phyloP scores from a whole-genome alignment of 768 basidiomycete species.

The Auricularia heimuer region DNA sequence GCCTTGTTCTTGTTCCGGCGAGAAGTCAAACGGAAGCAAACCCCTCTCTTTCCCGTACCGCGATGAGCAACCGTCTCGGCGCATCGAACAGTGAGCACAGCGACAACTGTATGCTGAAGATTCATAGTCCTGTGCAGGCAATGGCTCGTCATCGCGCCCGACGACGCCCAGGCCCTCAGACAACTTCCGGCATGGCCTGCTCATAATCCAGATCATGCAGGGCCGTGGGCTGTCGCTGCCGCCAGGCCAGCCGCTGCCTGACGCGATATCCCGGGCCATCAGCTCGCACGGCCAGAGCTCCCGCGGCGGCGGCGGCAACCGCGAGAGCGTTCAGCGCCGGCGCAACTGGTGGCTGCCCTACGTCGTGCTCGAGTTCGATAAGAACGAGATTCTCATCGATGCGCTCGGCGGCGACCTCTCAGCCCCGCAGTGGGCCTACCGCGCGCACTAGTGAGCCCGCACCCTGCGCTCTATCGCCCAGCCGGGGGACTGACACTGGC shows the following conservation, averaged over 20 bases:
- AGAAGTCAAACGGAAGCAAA: no score
- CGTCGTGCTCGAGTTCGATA: slow-evolving; percentile 95
- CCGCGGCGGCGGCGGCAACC: slow-evolving; percentile 41
- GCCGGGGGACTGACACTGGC: background rate
- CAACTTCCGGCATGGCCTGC: slow-evolving; percentile 72
- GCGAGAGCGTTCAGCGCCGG: slow-evolving; percentile 87
- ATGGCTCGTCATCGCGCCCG: slow-evolving; percentile 47
- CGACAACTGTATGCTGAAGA: background rate
- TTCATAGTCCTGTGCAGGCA: background rate
- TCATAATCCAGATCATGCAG: slow-evolving; percentile 78
- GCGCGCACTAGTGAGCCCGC: slow-evolving; percentile 78
- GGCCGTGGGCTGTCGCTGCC: slow-evolving; percentile 78
- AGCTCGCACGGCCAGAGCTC: slow-evolving; percentile 43
- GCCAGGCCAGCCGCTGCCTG: slow-evolving; percentile 68
- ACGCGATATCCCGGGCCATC: slow-evolving; percentile 75
- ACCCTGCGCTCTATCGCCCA: background rate
- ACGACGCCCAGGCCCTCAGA: slow-evolving; percentile 55
- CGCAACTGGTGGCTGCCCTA: slow-evolving; percentile 96
- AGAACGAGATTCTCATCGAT: slow-evolving; percentile 95
- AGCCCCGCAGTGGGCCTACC: slow-evolving; percentile 90
- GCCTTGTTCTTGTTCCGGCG: no score
- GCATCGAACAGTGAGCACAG: background rate
- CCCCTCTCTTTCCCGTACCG: background rate
- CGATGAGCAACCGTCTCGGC: background rate
- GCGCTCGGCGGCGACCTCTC: slow-evolving; percentile 89